Percentiles rank a stretch among this genome's conserved stretches.
Evolutionary conservation across 2,329 filamentous ascomycete species (phyloP).

Genomic region (Xylariaceae sp.): DNA sequence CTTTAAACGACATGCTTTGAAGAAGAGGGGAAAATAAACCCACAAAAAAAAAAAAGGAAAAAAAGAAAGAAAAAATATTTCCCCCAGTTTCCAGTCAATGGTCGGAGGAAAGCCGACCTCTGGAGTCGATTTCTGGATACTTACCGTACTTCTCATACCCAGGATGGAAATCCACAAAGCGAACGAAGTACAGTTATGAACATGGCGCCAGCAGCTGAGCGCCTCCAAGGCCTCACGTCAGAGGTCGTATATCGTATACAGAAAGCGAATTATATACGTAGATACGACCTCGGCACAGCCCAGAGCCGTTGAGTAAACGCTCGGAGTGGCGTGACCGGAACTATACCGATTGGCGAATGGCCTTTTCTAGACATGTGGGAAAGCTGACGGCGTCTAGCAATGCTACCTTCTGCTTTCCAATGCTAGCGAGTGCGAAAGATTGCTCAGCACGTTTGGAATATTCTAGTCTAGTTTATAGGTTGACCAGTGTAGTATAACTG

Average conservation of each 20-base stretch:
- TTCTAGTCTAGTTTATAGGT: background rate
- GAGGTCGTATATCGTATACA: slow-evolving; percentile 1
- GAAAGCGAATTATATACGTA: background rate
- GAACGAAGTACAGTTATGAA: too few species aligned
- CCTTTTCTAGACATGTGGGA: too few species aligned
- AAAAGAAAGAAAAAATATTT: too few species aligned
- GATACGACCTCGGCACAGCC: slow-evolving; percentile 2
- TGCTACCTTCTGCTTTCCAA: slow-evolving; percentile 9
- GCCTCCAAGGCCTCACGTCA: background rate
- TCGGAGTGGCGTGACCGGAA: slow-evolving; percentile 13
- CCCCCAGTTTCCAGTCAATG: too few species aligned
- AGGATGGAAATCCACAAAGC: too few species aligned
- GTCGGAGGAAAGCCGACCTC: too few species aligned
- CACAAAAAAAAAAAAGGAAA: too few species aligned
- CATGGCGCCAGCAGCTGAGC: slow-evolving; percentile 8
- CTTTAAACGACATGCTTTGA: too few species aligned
- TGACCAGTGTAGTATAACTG: slow-evolving; percentile 6
- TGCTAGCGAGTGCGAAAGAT: background rate
- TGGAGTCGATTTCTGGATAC: too few species aligned
- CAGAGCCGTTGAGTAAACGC: slow-evolving; percentile 2
- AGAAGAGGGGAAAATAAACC: too few species aligned
- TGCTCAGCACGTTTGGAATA: slow-evolving; percentile 11
- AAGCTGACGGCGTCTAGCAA: slow-evolving; percentile 22
- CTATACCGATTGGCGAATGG: slow-evolving; percentile 27
- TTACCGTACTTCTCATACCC: too few species aligned